phyloP scores from a whole-genome alignment of 768 basidiomycete species.

The Leucosporidium scottii region DNA sequence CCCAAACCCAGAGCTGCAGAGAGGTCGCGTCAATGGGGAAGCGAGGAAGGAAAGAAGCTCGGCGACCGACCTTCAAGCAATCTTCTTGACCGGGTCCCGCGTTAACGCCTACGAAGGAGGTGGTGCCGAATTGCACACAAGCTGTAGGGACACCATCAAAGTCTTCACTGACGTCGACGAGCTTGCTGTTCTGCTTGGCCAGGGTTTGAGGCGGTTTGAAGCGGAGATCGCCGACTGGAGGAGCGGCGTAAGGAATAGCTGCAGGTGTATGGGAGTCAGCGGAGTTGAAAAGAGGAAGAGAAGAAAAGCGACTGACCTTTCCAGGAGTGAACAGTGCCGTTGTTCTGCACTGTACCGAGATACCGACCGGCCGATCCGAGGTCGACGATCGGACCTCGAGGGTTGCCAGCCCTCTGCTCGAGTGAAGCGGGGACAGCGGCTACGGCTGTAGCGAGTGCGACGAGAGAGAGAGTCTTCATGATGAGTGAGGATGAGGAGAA shows the following conservation, averaged over 20 bases:
- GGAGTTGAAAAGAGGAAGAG: too few species aligned
- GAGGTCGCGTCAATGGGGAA: too few species aligned
- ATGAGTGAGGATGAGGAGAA: not conserved
- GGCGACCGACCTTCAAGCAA: slow-evolving; percentile 13
- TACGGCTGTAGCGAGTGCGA: not conserved
- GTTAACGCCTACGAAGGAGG: slow-evolving; percentile 13
- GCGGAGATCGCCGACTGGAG: slow-evolving; percentile 23
- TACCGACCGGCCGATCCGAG: slow-evolving; percentile 15
- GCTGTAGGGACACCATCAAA: not conserved
- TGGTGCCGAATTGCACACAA: slow-evolving; percentile 21
- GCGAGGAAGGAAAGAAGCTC: not conserved
- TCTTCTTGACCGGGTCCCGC: slow-evolving; percentile 17
- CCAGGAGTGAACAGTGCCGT: slow-evolving; percentile 22
- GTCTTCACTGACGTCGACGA: slow-evolving; percentile 17
- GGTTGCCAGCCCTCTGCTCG: not conserved
- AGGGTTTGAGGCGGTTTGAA: slow-evolving; percentile 22
- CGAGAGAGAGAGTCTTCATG: not conserved
- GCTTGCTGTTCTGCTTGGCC: not conserved
- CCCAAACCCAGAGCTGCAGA: slow-evolving; percentile 23
- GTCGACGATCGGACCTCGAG: slow-evolving; percentile 12
- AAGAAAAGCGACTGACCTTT: not conserved
- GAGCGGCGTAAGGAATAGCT: slow-evolving; percentile 23
- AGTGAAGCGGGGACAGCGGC: not conserved
- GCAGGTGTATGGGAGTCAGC: not conserved
- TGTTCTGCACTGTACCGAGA: slow-evolving; percentile 15